Evolutionary conservation across 208 protist genomes (phyloP), one percentile per base, ranked within the genome.

Genomic region (Spongospora subterranea): DNA sequence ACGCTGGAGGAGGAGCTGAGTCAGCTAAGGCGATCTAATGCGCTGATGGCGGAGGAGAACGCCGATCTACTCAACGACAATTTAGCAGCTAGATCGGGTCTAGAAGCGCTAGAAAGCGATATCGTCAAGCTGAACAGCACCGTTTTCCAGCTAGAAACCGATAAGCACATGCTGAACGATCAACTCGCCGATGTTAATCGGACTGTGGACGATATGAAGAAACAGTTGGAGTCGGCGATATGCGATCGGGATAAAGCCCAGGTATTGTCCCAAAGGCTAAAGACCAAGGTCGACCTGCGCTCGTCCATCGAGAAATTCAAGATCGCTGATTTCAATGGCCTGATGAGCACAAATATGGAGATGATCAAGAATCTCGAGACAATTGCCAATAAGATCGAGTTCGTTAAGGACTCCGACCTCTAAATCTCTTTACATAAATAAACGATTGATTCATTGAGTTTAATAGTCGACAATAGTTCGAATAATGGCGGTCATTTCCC

Each of bases 311-410:
- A 82, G 71, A 43, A 6, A n/a, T 35, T 82, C 17, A 82, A 82
- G 71, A 6, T 20, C 17, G n/a, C 71, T n/a, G 71, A 82, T n/a
- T n/a, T 82, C 17, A 35, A 82, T 17, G 71, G 71, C 71, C 71
- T 82, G 71, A 6, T 82, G 71, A 6, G 35, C 6, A 39, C 35
- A 13, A 82, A 82, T 43, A 6, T 82, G 71, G 17, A 82, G 71
- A 82, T 82, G 71, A n/a, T 82, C 17, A 35, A 43, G 71, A 82
- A 35, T n/a, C n/a, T 82, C 11, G 71, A 82, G 71, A 39, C 35
- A 13, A 82, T 82, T 35, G 71, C 71, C 71, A 82, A 43, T 43
- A 6, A 82, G 71, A 82, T 82, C 17, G 13, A 82, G 71, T 17
- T 82, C 11, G 71, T n/a, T 13, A 35, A 35, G 71, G 54, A 32